phyloP scores from a whole-genome alignment of 495 filamentous ascomycete genomes.

The Aspergillus bertholletiae region DNA sequence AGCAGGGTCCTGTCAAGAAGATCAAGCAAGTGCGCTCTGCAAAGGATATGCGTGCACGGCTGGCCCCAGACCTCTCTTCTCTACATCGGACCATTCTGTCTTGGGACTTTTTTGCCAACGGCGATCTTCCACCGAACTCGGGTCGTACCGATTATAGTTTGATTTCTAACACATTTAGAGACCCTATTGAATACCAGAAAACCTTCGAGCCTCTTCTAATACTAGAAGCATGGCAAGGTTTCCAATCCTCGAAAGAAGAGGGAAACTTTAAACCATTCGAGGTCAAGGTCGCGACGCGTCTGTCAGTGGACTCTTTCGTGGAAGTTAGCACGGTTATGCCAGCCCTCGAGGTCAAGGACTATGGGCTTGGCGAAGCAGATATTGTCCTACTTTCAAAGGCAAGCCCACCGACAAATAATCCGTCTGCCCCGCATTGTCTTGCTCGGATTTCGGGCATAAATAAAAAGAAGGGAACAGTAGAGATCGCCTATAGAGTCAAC shows the following conservation, averaged over 20 bases:
- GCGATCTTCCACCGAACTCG: constrained; percentile 73
- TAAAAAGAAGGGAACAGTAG: constrained; percentile 71
- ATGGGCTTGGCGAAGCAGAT: constrained; percentile 76
- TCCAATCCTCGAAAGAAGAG: constrained; percentile 87
- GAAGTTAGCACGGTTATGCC: constrained; percentile 83
- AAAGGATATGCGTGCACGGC: constrained; percentile 89
- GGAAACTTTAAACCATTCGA: constrained; percentile 71
- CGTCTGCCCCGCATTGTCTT: constrained; percentile 71
- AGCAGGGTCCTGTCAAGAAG: constrained; percentile 76
- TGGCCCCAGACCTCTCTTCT: constrained; percentile 82
- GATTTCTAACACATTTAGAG: constrained; percentile 72
- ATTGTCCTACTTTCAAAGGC: constrained; percentile 79
- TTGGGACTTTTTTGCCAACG: constrained; percentile 90
- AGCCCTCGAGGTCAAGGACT: constrained; percentile 63
- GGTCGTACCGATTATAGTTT: constrained; percentile 64
- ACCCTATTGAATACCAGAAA: constrained; percentile 74
- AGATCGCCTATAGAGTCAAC: constrained; percentile 81
- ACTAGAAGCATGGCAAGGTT: constrained; percentile 93
- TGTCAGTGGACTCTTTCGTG: constrained; percentile 87
- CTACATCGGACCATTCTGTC: constrained; percentile 81
- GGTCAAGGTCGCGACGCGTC: constrained; percentile 77
- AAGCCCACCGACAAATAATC: constrained; percentile 57
- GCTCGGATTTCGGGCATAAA: constrained; percentile 77
- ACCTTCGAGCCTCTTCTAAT: constrained; percentile 89
- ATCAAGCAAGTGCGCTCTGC: constrained; percentile 68